Evolutionary conservation across 2,329 filamentous ascomycete species (phyloP).

Genomic region (Orbilia quercus): DNA sequence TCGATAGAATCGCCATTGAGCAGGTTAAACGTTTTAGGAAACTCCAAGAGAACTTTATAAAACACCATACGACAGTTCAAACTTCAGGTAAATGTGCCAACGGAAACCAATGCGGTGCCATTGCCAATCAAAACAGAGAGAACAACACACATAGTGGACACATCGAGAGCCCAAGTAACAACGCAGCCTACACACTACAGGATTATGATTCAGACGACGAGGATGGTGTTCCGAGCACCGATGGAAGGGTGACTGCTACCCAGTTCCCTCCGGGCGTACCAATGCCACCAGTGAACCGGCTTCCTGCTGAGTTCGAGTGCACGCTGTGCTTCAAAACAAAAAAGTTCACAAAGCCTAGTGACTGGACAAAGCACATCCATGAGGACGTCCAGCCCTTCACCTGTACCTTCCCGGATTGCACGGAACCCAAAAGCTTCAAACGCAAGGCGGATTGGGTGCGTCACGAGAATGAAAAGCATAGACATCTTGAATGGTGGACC

Average conservation of each 20-base stretch:
- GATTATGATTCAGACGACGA: constrained; percentile 69
- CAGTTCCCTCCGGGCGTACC: constrained; percentile 87
- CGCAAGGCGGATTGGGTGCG: constrained; percentile 93
- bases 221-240: constrained; percentile 68
- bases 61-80: constrained; percentile 72
- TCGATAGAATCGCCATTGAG: constrained; percentile 84
- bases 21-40: constrained; percentile 82
- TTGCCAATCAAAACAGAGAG: constrained; percentile 54
- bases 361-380: constrained; percentile 97
- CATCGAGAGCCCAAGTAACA: constrained; percentile 69
- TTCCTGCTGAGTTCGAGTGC: constrained; percentile 91
- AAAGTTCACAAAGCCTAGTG: constrained; percentile 88
- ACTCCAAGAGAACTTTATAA: constrained; percentile 75
- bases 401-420: constrained; percentile 85
- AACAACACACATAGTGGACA: constrained; percentile 50
- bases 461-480: constrained; percentile 90
- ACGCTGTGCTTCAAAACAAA: constrained; percentile 86
- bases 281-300: constrained; percentile 77
- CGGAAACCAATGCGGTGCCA: constrained; percentile 61
- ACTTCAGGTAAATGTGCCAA: constrained; percentile 61
- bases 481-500: constrained; percentile 90
- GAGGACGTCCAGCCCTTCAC: constrained; percentile 94
- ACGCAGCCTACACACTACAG: constrained; percentile 61
- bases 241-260: constrained; percentile 74
- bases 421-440: constrained; percentile 90